Base-by-base conservation (phyloP, 768 basidiomycete species). In the Xerocomellus amylosporus region DNA sequence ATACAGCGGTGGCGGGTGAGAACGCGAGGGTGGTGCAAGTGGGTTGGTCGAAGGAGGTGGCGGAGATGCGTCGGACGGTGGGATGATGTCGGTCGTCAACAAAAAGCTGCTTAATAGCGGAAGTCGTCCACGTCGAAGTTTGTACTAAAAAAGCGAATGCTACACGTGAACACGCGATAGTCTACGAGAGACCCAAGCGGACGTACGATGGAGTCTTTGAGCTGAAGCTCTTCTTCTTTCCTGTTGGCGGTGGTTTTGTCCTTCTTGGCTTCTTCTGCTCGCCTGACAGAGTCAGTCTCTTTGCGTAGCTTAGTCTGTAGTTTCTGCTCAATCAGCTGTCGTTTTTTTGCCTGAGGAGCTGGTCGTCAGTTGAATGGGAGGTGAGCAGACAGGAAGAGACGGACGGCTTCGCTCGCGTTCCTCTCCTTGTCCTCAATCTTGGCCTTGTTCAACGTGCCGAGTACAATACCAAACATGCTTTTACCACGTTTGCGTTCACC, bases 371-470 rank as follows among this genome's bases (percentile, higher is more conserved):
- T 10, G 14, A 38, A 42, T 26, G 43, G 37, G 13, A 4, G 37
- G 36, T 48, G 52, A 48, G 38, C 17, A 20, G n/a, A 44, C 19
- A 6, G 49, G 38, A 26, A 40, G 30, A 37, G 37, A 71, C 73
- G 69, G 55, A 91, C 90, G 64, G 90, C 88, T 63, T 93, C 90
- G 71, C 88, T 90, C n/a, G 86, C 85, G 67, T 79, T 89, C 55
- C 89, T 78, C 76, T 88, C 84, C 68, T 88, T 86, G 71, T 90
- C 90, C 76, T 93, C 90, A 60, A 81, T 85, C 76, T 90, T 91
- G 59, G 90, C 90, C 77, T 88, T 89, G 75, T 86, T 89, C 57
- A 93, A 80, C 60, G 90, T 93, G 49, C 88, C 88, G 53, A 93
- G 72, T 59, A 91, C 76, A 60, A 92, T 77, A 57, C 89, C 90